A percentile compares a stretch with the other conserved stretches of the same genome.
Evolutionary conservation across 129 eudicot genomes (phyloP).

Genomic region (Pulicaria dysenterica): DNA sequence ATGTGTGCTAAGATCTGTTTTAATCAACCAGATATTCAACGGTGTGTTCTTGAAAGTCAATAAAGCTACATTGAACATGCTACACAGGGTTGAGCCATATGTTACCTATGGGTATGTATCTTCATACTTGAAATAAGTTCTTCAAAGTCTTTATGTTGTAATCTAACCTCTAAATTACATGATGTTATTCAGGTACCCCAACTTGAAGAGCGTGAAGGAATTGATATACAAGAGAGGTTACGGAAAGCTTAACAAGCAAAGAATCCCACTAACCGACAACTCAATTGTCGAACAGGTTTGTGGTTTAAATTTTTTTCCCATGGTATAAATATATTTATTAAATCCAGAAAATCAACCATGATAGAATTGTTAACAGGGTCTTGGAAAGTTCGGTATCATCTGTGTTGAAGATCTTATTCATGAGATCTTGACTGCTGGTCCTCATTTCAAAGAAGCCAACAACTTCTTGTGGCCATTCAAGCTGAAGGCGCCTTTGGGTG

Average conservation of each 20-base stretch:
- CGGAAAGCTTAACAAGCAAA: constrained; percentile 85
- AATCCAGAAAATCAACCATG: neutral
- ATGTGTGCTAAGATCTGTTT: neutral
- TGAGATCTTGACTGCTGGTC: constrained; percentile 88
- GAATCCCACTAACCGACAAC: constrained; percentile 79
- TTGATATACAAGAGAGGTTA: constrained; percentile 85
- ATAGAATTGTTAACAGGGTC: constrained; percentile 36
- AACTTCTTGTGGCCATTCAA: constrained; percentile 89
- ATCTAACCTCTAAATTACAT: neutral
- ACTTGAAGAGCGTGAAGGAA: constrained; percentile 74
- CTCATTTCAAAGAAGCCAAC: constrained; percentile 86
- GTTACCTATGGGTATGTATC: constrained; percentile 76
- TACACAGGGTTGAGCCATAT: constrained; percentile 92
- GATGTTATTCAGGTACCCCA: constrained; percentile 57
- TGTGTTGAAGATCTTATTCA: constrained; percentile 83
- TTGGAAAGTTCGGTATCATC: constrained; percentile 74
- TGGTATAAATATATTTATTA: too few relatives aligned
- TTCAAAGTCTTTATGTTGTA: neutral
- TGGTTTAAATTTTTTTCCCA: neutral
- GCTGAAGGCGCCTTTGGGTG: constrained; percentile 81
- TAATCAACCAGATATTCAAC: constrained; percentile 57
- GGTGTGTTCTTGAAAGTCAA: constrained; percentile 83
- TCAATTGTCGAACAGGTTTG: constrained; percentile 73
- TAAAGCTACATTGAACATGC: constrained; percentile 88
- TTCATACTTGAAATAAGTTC: neutral